A percentile compares a stretch with the other conserved stretches of the same genome.
Conservation (phyloP, 257 asterid genomes). For the Fraxinus excelsior region DNA sequence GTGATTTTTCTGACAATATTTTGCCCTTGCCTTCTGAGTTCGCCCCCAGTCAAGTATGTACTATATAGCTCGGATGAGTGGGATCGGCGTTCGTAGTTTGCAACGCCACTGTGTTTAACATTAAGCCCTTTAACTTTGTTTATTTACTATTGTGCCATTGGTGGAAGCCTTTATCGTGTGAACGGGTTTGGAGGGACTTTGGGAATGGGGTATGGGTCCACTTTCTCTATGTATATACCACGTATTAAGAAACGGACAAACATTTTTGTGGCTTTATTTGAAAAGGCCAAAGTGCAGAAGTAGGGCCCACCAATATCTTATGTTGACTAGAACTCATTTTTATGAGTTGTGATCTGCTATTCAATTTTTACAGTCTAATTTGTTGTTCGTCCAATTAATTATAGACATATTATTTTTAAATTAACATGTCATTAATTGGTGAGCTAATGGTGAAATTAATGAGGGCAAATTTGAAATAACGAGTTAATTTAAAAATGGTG, state of each 20-base stretch:
- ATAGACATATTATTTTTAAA: no score
- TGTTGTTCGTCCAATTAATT: no score
- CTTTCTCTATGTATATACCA: background rate
- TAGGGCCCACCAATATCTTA: background rate
- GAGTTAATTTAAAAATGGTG: no score
- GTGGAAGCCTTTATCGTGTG: background rate
- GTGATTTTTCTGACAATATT: background rate
- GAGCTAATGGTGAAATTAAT: no score
- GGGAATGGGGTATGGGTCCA: background rate
- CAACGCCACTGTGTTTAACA: background rate
- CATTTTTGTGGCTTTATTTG: background rate
- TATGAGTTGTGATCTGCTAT: no score
- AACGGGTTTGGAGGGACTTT: background rate
- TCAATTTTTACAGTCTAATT: no score
- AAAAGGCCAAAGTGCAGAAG: background rate
- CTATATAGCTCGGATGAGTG: slow-evolving; percentile 24
- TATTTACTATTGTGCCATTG: slow-evolving; percentile 18
- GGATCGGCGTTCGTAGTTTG: slow-evolving; percentile 30
- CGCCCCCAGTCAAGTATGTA: slow-evolving; percentile 27
- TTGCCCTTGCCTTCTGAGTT: slow-evolving; percentile 1
- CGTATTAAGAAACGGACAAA: background rate
- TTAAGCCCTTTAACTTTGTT: slow-evolving; percentile 16
- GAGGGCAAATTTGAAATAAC: no score
- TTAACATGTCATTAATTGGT: no score
- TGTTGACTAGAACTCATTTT: background rate